Evolutionary conservation across 78 protist genomes (phyloP), one percentile per base, ranked within the genome.

Genomic region (Chrysochromulina tobinii): DNA sequence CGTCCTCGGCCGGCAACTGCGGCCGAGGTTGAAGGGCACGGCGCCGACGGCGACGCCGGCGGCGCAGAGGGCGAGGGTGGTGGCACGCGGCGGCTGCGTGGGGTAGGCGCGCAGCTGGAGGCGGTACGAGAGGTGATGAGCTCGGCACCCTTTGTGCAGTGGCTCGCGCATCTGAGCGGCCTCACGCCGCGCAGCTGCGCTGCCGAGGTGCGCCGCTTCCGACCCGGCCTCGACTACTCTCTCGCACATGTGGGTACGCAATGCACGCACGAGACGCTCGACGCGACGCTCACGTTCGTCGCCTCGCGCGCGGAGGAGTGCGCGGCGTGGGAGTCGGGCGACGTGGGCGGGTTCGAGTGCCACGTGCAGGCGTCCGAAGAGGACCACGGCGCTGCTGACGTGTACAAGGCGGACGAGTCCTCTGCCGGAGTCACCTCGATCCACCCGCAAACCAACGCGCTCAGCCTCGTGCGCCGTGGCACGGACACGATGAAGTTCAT

Each of bases 141-240:
- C 48, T 81, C 92, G 38, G 27, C 69, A 2, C 84, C 95, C 21
- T 89, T 89, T n/a, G 55, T 51, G n/a, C 6, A 38, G 79, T 38
- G 64, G 21, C 69, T 93, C 21, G 55, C 51, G 27, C 1, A 1
- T 15, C 25, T 87, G 23, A 79, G 87, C 1, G 85, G 89, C 23
- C 3, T 23, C 48, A 3, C 0, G n/a, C 51, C 57, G 15, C 7
- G 12, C 61, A 50, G 23, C 38, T 1, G 2, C 7, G 11, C 50
- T 9, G 81, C 59, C 9, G 73, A 54, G 81, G 18, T 61, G 15
- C 61, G 95, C 7, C 68, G 95, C 83, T 94, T 94, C 58, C 73
- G 95, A 48, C 85, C 95, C 1, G 95, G 95, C 2, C 50, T 88
- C 25, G 95, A 94, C 61, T 94, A 94, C 91, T 91, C 95, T 0